Conservation (phyloP, 2,329 filamentous ascomycete species). For the Huntiella bhutanensis region DNA sequence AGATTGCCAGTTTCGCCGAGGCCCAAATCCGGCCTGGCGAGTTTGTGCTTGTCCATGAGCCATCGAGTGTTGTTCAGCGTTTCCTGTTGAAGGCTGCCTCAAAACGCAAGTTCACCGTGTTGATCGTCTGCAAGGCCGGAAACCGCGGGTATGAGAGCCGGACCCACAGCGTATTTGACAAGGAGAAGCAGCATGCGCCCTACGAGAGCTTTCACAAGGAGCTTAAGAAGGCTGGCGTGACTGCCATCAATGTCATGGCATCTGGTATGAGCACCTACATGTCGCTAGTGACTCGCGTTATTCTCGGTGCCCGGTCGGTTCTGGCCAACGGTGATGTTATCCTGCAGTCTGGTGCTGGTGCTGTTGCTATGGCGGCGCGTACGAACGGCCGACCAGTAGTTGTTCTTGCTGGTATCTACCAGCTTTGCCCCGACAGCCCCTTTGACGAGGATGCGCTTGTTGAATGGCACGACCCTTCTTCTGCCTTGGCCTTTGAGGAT, state of each 20-base stretch:
- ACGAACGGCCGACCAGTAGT: conserved; percentile 70
- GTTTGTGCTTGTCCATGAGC: conserved; percentile 75
- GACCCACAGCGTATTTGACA: conserved; percentile 15
- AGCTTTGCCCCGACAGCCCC: conserved; percentile 76
- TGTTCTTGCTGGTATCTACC: conserved; percentile 80
- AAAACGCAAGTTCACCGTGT: conserved; percentile 80
- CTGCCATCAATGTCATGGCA: conserved; percentile 68
- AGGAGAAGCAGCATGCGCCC: conserved; percentile 15
- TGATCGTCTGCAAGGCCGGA: conserved; percentile 51
- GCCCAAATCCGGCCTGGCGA: conserved; percentile 89
- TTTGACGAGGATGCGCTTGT: conserved; percentile 67
- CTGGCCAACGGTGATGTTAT: conserved; percentile 76
- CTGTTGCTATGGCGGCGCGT: conserved; percentile 69
- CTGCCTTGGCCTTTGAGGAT: conserved; percentile 59
- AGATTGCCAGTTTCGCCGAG: conserved; percentile 73
- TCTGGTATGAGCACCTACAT: conserved; percentile 82
- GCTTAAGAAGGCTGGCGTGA: conserved; percentile 57
- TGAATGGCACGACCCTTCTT: conserved; percentile 68
- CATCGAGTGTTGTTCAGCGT: conserved; percentile 69
- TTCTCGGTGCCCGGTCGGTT: conserved; percentile 72
- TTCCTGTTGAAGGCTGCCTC: conserved; percentile 75
- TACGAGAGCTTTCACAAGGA: conserved; percentile 52
- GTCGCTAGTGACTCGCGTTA: conserved; percentile 87
- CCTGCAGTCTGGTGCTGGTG: conserved; percentile 63
- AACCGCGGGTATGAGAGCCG: conserved; percentile 17